These are phyloP conservation scores for Ustilago sp. DNA, from an alignment of 1,284 basidiomycete genomes.

Conservation along the genomic window DNA sequence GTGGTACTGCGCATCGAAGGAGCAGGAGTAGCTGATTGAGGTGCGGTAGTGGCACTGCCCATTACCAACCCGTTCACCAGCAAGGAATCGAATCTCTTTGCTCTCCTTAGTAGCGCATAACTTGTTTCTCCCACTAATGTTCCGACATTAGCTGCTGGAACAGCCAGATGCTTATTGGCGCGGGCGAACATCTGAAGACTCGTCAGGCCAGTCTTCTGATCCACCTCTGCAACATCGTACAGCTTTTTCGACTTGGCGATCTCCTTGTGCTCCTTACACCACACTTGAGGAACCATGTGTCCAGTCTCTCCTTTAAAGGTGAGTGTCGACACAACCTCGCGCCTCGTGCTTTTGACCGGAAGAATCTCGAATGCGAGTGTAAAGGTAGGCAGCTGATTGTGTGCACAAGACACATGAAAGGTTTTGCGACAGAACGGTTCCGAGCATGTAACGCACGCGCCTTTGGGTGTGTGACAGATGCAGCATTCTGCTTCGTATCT, in stretches of 20 bases:
- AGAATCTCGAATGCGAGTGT: conserved; percentile 91
- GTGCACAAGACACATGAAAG: conserved; percentile 91
- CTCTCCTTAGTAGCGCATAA: conserved; percentile 59
- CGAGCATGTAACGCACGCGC: conserved; percentile 84
- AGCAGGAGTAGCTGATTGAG: background rate
- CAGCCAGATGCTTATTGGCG: conserved; percentile 80
- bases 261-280: conserved; percentile 84
- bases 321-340: conserved; percentile 73
- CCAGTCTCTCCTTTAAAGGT: conserved; percentile 90
- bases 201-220: conserved; percentile 82
- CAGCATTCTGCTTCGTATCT: conserved; percentile 70
- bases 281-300: conserved; percentile 82
- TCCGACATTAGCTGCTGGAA: conserved; percentile 18
- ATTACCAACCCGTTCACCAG: background rate
- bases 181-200: conserved; percentile 85
- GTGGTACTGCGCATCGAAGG: background rate
- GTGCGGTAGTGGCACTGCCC: background rate
- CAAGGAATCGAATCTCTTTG: conserved; percentile 54
- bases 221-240: conserved; percentile 84
- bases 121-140: conserved; percentile 39
- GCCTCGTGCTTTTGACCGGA: conserved; percentile 73
- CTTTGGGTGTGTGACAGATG: conserved; percentile 76
- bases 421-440: conserved; percentile 78
- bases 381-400: conserved; percentile 76
- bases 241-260: conserved; percentile 75